Conservation (phyloP, 176 grass and related monocot species). For the Thalia dealbata region DNA sequence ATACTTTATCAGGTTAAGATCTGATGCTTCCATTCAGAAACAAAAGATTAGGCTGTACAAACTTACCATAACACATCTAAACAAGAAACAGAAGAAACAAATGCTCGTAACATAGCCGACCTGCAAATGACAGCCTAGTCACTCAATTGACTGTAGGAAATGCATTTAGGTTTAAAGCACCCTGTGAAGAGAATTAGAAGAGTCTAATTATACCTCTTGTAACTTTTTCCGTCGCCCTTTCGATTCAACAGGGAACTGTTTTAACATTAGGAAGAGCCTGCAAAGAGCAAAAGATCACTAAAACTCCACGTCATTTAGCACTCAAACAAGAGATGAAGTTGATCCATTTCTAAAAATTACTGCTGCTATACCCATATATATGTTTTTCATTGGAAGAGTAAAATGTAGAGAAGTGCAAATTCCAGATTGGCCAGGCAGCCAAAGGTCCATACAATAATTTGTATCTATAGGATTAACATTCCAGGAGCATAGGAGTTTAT, state of each 20-base stretch:
- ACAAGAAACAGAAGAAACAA: slow-evolving; percentile 84
- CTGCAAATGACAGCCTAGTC: slow-evolving; percentile 18
- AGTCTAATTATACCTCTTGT: slow-evolving; percentile 35
- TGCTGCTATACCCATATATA: background rate
- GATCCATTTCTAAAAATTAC: background rate
- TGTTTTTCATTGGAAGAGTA: background rate
- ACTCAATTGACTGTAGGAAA: background rate
- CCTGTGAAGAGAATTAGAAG: background rate
- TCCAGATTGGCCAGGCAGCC: too few species aligned
- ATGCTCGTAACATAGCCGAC: slow-evolving; percentile 92
- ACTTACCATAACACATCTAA: slow-evolving; percentile 84
- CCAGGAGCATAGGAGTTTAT: background rate
- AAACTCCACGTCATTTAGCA: background rate
- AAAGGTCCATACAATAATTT: too few species aligned
- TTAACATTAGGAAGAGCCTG: slow-evolving; percentile 76
- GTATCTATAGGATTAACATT: background rate
- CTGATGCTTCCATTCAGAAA: slow-evolving; percentile 8
- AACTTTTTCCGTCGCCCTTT: slow-evolving; percentile 73
- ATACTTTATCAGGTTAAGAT: background rate
- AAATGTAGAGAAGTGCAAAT: background rate
- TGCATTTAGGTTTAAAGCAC: background rate
- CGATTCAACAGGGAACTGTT: slow-evolving; percentile 67
- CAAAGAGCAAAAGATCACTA: background rate
- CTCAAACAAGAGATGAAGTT: background rate
- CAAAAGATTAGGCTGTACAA: background rate